Base-by-base conservation (phyloP, 257 asterid genomes). In the Ophiorrhiza pumila region DNA sequence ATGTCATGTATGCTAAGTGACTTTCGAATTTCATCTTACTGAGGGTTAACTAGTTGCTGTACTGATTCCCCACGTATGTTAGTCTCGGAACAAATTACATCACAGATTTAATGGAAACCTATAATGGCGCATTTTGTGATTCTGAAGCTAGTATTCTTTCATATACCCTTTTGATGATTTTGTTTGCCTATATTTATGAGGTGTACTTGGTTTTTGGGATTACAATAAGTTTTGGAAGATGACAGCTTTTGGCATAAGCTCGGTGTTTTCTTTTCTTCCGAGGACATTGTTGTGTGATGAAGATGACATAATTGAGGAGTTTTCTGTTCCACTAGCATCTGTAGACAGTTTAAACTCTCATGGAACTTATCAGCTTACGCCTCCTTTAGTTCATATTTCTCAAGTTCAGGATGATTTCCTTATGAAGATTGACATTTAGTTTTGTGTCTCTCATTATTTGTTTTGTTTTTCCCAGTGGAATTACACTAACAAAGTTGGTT, bases 401-500 rank as follows among this genome's bases (percentile, higher is more conserved):
- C n/a, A 22, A 53, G 13, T 22, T 53, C 9, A 53, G 31, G 31
- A 10, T 53, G 2, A n/a, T 53, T 23, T n/a, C 32, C 20, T n/a
- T n/a, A 52, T 52, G 58, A 1, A 52, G 25, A 5, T 10, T 52
- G 22, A 52, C 0, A 52, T n/a, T 39, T 27, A 20, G 35, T 17
- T 50, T 50, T 20, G n/a, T 64, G 27, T 20, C 5, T 64, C 25
- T 64, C 31, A 64, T 64, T n/a, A n/a, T n/a, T n/a, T 64, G n/a
- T 4, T 34, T 41, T 59, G 2, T 49, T 20, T 47, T 61, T 43
- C 58, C 79, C 90, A 92, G 98, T 84, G 98, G 98, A 75, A 92
- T 92, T 79, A 92, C 98, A 13, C 96, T 89, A 55, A 92, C 98
- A 1, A 92, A 92, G 92, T 90, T 92, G 17, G 98, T 92, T 18